Evolutionary conservation across 768 basidiomycete genomes (phyloP).

Genomic region (Suillus plorans): DNA sequence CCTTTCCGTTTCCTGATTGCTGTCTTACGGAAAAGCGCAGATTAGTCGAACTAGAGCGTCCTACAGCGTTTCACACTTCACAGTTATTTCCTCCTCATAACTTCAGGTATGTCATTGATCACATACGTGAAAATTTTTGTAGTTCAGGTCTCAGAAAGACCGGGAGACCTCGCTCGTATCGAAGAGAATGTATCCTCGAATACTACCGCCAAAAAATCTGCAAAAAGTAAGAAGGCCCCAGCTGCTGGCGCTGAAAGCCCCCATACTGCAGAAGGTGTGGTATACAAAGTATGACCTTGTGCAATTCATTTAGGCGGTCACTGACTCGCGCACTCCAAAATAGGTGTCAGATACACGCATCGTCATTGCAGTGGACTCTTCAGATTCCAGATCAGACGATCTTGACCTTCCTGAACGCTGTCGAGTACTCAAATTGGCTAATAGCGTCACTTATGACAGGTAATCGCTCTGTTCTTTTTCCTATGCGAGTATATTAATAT

Average conservation of each 20-base stretch:
- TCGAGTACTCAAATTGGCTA: slow-evolving; percentile 84
- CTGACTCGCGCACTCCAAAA: background rate
- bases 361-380: slow-evolving; percentile 72
- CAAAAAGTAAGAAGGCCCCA: slow-evolving; percentile 42
- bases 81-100: slow-evolving; percentile 82
- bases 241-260: slow-evolving; percentile 33
- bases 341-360: slow-evolving; percentile 83
- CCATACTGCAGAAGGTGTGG: slow-evolving; percentile 68
- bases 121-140: slow-evolving; percentile 8
- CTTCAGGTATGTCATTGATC: slow-evolving; percentile 53
- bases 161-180: slow-evolving; percentile 87
- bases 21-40: slow-evolving; percentile 47
- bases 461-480: background rate
- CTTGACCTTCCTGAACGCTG: slow-evolving; percentile 84
- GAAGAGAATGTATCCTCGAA: slow-evolving; percentile 61
- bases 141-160: slow-evolving; percentile 39
- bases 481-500: background rate
- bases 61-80: slow-evolving; percentile 73
- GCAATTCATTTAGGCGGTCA: background rate
- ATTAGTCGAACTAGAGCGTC: slow-evolving; percentile 83
- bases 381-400: slow-evolving; percentile 59
- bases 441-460: slow-evolving; percentile 83
- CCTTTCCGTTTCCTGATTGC: background rate
- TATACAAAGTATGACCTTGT: slow-evolving; percentile 66
- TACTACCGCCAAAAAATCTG: slow-evolving; percentile 38